These are phyloP conservation scores for Striga asiatica DNA, from an alignment of 257 asterid species.

Conservation along the genomic window DNA sequence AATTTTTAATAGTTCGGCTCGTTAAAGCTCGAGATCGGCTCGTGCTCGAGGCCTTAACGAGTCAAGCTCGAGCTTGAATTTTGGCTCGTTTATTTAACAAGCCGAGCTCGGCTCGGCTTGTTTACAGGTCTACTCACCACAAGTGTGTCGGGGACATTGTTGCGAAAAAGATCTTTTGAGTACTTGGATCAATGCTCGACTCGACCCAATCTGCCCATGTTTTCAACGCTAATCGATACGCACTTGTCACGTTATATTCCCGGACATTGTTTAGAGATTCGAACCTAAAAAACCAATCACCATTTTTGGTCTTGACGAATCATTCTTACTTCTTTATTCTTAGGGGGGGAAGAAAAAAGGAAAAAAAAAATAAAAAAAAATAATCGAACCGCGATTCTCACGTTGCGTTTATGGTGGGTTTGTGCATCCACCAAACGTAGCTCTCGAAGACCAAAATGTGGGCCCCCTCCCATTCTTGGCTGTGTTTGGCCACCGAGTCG, in stretches of 20 bases:
- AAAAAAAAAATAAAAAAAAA: too few relatives aligned
- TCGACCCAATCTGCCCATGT: slow-evolving; percentile 83
- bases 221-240: slow-evolving; percentile 67
- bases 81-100: too few relatives aligned
- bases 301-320: too few relatives aligned
- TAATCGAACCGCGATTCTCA: too few relatives aligned
- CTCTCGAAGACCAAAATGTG: slow-evolving; percentile 73
- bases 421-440: slow-evolving; percentile 96
- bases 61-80: too few relatives aligned
- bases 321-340: too few relatives aligned
- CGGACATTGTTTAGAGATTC: slow-evolving; percentile 40
- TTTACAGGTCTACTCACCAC: slow-evolving; percentile 66
- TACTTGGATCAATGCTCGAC: slow-evolving; percentile 32
- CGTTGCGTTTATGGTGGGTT: slow-evolving; percentile 74
- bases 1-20: too few relatives aligned
- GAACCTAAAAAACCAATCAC: slow-evolving; percentile 44
- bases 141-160: slow-evolving; percentile 90
- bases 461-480: slow-evolving; percentile 64
- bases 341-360: too few relatives aligned
- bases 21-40: too few relatives aligned
- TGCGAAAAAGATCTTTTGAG: slow-evolving; percentile 54
- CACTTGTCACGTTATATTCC: slow-evolving; percentile 62
- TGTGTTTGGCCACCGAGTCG: slow-evolving; percentile 62
- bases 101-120: too few relatives aligned
- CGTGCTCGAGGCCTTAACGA: too few relatives aligned